Base-by-base conservation (phyloP, 2,329 filamentous ascomycete genomes). In the Helicocarpus griseus region DNA sequence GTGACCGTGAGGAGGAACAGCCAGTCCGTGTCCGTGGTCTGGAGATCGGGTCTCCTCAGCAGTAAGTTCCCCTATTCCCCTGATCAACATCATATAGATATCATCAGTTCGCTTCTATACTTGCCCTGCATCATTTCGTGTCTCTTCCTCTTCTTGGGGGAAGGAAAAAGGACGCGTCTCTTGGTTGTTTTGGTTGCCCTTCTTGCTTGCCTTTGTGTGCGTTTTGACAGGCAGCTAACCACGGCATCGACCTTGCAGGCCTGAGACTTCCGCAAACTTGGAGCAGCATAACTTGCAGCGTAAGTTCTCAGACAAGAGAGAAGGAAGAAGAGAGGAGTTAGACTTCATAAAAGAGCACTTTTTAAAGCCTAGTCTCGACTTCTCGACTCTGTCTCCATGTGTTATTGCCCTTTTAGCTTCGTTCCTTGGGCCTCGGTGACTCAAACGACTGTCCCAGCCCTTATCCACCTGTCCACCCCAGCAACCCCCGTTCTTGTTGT, bases 231-330 rank as follows among this genome's bases (percentile, higher is more conserved):
- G 31, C n/a, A 4, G 24, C 41, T 44, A 44, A 44, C n/a, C 2
- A 9, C 5, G n/a, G 21, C n/a, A 4, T n/a, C 14, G 2, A 36
- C 19, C 31, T 44, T 4, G 9, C 14, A 47, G 52, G 29, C 48
- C 52, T 3, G 39, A 48, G 13, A 53, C 52, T 28, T 51, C 48
- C 1, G 29, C 47, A 19, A 24, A 53, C 40, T 39, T 53, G 19
- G 40, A 40, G 8, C 24, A 38, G 33, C 41, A 47, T 14, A 47
- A 41, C 19, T 24, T 53, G 9, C 48, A 50, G 26, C 52, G 52
- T 53, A 50, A 47, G 52, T 53, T 14, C 17, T 50, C 45, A 33
- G 17, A 48, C 22, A 28, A 29, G 40, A 39, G 17, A 39, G 8
- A 39, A 9, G 22, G 11, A 39, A 17, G 33, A 7, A 7, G 14